phyloP scores from a whole-genome alignment of 23 red algal species.

The Gracilaria caudata region DNA sequence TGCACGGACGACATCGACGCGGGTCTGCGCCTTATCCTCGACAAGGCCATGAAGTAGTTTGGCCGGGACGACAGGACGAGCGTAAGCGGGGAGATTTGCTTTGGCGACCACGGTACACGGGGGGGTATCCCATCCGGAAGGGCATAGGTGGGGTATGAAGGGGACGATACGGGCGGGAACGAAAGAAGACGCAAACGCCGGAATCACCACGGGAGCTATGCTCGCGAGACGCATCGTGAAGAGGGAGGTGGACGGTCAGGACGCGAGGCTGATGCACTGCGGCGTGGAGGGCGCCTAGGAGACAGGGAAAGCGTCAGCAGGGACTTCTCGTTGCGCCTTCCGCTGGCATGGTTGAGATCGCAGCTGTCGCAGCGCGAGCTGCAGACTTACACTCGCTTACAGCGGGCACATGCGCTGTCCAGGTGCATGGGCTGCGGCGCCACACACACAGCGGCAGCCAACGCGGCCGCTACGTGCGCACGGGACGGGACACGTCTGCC shows the following conservation, averaged over 20 bases:
- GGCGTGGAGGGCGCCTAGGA: too few relatives aligned
- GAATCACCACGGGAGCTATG: neutral
- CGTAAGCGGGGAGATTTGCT: conserved; percentile 21
- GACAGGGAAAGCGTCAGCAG: too few relatives aligned
- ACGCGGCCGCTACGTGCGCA: neutral
- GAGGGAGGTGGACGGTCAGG: too few relatives aligned
- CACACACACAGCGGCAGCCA: neutral
- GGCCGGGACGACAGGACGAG: conserved; percentile 40
- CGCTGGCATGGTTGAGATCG: too few relatives aligned
- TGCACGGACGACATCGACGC: conserved; percentile 41
- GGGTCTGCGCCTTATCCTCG: conserved; percentile 62
- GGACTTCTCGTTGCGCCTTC: too few relatives aligned
- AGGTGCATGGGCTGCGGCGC: too few relatives aligned
- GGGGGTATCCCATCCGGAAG: neutral
- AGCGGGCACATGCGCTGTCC: too few relatives aligned
- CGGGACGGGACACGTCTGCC: neutral
- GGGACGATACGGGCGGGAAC: neutral
- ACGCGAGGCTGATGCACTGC: neutral
- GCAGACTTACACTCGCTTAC: neutral
- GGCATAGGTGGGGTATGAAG: neutral
- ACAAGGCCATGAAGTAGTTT: conserved; percentile 35
- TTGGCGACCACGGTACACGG: neutral
- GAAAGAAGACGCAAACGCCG: neutral
- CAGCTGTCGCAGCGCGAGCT: neutral
- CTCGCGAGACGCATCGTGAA: neutral